These are phyloP conservation scores for Chaetomium globosum DNA, from an alignment of 2,329 filamentous ascomycete species.

Conservation along the genomic window DNA sequence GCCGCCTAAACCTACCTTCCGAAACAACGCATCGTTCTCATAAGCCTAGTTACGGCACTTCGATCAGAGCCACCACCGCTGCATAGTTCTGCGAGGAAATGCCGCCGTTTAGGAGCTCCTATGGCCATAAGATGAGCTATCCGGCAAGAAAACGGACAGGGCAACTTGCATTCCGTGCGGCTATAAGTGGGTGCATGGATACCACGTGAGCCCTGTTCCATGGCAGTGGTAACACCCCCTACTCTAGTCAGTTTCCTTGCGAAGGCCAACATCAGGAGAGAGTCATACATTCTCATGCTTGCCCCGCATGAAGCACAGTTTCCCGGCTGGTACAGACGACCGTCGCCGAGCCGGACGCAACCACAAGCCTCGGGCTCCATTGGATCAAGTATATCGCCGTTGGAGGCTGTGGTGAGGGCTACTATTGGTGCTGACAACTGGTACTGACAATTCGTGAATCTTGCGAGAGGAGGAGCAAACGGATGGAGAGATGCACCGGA, in stretches of 20 bases:
- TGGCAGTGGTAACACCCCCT: conserved; percentile 16
- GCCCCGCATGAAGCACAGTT: conserved; percentile 24
- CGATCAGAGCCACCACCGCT: neutral
- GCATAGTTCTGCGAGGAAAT: conserved; percentile 8
- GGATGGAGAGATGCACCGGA: neutral
- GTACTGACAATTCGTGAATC: neutral
- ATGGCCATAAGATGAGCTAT: conserved; percentile 9
- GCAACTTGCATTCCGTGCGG: conserved; percentile 2
- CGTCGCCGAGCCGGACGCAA: conserved; percentile 21
- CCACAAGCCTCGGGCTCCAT: conserved; percentile 27
- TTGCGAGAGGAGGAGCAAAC: neutral
- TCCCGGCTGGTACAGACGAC: conserved; percentile 3
- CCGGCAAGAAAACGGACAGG: neutral
- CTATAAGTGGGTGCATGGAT: conserved; percentile 6
- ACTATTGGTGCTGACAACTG: neutral
- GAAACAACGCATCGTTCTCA: neutral
- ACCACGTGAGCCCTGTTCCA: neutral
- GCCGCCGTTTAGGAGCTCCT: conserved; percentile 2
- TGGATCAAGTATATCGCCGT: neutral
- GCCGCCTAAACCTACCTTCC: neutral
- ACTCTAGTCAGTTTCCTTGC: conserved; percentile 5
- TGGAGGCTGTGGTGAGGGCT: neutral
- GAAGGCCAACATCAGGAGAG: neutral
- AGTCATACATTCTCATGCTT: conserved; percentile 29
- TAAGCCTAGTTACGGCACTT: neutral